These are phyloP conservation scores for Infundibulicybe gibba DNA, from an alignment of 768 basidiomycete genomes.

Conservation along the genomic window DNA sequence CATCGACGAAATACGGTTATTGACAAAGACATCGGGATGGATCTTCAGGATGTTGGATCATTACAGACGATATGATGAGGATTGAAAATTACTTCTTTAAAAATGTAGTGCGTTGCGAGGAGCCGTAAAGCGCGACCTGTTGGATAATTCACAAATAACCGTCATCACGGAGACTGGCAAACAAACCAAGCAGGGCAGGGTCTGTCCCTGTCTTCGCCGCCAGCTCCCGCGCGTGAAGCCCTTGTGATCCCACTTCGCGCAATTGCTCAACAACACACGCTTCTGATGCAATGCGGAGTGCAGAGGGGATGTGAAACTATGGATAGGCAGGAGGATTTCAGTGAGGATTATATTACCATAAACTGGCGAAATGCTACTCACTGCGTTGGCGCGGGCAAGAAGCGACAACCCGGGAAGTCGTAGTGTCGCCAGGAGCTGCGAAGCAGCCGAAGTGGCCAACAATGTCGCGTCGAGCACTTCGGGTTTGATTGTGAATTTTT, in stretches of 20 bases:
- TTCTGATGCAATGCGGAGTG: conserved; percentile 11
- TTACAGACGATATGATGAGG: not conserved
- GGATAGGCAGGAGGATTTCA: no score
- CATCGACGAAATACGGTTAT: conserved; percentile 25
- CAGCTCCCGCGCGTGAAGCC: conserved; percentile 24
- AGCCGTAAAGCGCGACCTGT: conserved; percentile 25
- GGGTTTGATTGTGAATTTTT: conserved; percentile 3
- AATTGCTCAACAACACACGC: conserved; percentile 25
- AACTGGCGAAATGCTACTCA: not conserved
- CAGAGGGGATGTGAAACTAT: conserved; percentile 14
- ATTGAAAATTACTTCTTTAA: conserved; percentile 18
- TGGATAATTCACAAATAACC: not conserved
- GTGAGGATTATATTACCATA: no score
- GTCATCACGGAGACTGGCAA: not conserved
- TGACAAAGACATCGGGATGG: conserved; percentile 21
- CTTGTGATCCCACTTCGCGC: conserved; percentile 24
- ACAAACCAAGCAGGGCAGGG: conserved; percentile 21
- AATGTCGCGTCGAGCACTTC: conserved; percentile 6
- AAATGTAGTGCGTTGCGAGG: conserved; percentile 29
- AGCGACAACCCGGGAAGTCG: conserved; percentile 2
- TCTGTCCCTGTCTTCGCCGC: conserved; percentile 16
- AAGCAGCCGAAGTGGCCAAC: conserved; percentile 10
- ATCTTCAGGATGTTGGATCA: not conserved
- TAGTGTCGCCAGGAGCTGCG: conserved; percentile 11
- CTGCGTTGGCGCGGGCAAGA: conserved; percentile 5